A percentile compares a stretch with the other conserved stretches of the same genome.
Evolutionary conservation across 148 eudicot genomes (phyloP).

Genomic region (Polygonum aviculare): DNA sequence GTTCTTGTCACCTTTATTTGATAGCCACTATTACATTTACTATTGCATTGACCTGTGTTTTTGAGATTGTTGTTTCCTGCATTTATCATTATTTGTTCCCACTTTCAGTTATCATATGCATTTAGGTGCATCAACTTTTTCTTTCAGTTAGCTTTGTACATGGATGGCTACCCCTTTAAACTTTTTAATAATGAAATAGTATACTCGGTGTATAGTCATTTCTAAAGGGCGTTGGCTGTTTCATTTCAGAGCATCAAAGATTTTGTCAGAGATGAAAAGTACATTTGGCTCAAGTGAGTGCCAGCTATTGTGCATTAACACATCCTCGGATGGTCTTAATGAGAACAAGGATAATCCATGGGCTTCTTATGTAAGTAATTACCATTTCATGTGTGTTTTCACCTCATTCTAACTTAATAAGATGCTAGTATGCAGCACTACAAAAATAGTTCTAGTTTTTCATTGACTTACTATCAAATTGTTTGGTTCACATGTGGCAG

Average conservation of each 20-base stretch:
- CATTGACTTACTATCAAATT: not conserved
- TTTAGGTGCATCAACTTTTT: not conserved
- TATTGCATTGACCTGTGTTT: not conserved
- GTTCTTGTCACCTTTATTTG: not conserved
- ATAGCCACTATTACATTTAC: not conserved
- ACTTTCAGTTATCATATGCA: not conserved
- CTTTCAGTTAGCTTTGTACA: not conserved
- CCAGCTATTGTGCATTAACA: conserved; percentile 71
- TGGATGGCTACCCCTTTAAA: not conserved
- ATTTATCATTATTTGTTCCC: not conserved
- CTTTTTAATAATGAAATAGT: too few species aligned
- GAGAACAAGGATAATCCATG: conserved; percentile 58
- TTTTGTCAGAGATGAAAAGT: conserved; percentile 64
- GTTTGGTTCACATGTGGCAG: conserved; percentile 31
- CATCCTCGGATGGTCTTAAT: conserved; percentile 40
- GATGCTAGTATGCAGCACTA: not conserved
- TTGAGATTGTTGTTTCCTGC: not conserved
- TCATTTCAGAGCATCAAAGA: conserved; percentile 54
- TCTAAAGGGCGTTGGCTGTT: conserved; percentile 3
- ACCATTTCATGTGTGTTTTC: not conserved
- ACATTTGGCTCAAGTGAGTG: conserved; percentile 82
- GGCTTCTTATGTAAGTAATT: conserved; percentile 58
- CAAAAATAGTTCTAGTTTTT: not conserved
- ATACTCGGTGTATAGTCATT: not conserved
- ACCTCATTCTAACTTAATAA: not conserved